Percentiles rank a stretch among this genome's conserved stretches.
Conservation (phyloP, 495 filamentous ascomycete species). For the Neurospora sp. region DNA sequence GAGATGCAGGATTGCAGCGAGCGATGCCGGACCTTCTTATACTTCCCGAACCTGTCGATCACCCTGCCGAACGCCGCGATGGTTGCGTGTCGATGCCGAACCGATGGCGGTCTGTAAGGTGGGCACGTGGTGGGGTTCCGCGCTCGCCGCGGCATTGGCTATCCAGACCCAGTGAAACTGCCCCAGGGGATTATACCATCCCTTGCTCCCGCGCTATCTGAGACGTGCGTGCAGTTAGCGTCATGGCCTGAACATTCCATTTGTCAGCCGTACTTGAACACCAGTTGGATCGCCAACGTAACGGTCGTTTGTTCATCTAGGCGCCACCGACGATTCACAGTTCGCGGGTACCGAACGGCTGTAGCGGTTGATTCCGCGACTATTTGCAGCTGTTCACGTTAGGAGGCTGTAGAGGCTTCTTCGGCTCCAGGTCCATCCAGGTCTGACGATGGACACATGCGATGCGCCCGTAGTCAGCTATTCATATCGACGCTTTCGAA, state of each 20-base stretch:
- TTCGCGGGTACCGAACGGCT: background rate
- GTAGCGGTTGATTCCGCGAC: background rate
- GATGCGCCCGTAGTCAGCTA: background rate
- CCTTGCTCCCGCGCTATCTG: background rate
- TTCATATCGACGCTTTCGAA: background rate
- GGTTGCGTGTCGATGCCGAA: background rate
- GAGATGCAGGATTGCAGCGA: background rate
- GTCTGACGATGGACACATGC: background rate
- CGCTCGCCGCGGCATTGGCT: background rate
- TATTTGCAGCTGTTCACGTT: background rate
- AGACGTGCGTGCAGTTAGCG: background rate
- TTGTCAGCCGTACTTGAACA: background rate
- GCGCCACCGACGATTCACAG: background rate
- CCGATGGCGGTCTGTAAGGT: background rate
- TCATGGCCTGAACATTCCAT: background rate
- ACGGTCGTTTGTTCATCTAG: background rate
- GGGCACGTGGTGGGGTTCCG: background rate
- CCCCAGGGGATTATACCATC: background rate
- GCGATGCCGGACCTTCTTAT: background rate
- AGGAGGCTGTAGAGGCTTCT: background rate
- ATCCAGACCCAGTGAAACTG: background rate
- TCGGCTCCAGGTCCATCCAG: background rate
- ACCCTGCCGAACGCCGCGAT: background rate
- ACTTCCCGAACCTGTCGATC: background rate
- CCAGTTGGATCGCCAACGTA: background rate